Evolutionary conservation across 1,139 yeast genomes (phyloP), one percentile per base, ranked within the genome.

Genomic region (Blastobotrys elegans): DNA sequence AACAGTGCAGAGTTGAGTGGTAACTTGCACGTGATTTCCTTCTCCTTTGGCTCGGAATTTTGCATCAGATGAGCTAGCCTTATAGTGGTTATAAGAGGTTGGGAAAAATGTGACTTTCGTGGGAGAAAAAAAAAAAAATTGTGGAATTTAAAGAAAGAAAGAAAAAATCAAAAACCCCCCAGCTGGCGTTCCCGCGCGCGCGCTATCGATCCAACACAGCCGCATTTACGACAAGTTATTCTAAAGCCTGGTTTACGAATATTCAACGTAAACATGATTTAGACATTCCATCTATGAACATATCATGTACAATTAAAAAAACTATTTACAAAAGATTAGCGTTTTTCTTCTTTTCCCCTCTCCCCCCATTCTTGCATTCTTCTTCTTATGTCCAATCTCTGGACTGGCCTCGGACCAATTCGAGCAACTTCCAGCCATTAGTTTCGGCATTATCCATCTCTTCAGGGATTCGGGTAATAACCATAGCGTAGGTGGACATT

Each of bases 351-450:
- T 6, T n/a, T 4, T 32, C 8, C 3, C 18, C 6, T 6, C 36
- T 6, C 3, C 4, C 8, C 18, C 18, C 8, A 17, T 27, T 27
- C 31, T 27, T 27, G 13, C n/a, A 11, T 34, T 13, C 17, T 34
- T 14, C 6, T 16, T 16, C 16, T 30, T 65, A 88, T 58, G 90
- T 89, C 79, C 85, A 88, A 50, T 84, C 86, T 72, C 96, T 82
- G 44, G 95, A 83, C 44, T 89, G 94, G 57, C 96, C 96, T 65
- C 97, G 84, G 46, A 89, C 97, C 65, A 94, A 86, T 69, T 94
- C 98, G 63, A 92, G 71, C 50, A 94, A 82, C 72, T 87, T 88
- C 98, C 98, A 94, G 37, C 99, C 99, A 63, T 88, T 96, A 24
- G 99, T 94, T 59, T 83, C 89, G 49, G 78, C 76, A 65, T 94